These are phyloP conservation scores for Euphorbia corollata DNA, from an alignment of 441 rosid genomes.

Conservation along the genomic window DNA sequence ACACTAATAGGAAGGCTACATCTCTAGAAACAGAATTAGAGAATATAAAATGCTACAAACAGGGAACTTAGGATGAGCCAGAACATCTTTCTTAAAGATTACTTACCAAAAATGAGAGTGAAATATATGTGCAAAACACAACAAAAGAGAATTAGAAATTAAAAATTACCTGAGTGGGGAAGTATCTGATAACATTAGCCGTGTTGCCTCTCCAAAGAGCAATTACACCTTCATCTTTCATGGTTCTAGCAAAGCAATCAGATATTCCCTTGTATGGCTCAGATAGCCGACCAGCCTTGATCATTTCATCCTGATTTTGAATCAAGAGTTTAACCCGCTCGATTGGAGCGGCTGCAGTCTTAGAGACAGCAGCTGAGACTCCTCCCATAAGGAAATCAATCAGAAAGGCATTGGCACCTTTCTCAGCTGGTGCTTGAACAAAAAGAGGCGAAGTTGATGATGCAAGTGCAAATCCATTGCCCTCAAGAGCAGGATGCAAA, in stretches of 20 bases:
- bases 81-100: background rate
- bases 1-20: background rate
- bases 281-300: constrained; percentile 73
- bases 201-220: constrained; percentile 97
- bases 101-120: too few relatives aligned
- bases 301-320: constrained; percentile 95
- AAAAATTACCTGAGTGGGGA: constrained; percentile 71
- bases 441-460: constrained; percentile 33
- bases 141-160: background rate
- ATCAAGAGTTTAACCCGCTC: constrained; percentile 90
- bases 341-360: constrained; percentile 89
- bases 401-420: constrained; percentile 44
- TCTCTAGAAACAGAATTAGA: background rate
- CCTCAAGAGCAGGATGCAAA: constrained; percentile 32
- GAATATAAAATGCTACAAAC: background rate
- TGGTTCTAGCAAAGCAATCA: constrained; percentile 80
- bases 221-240: constrained; percentile 71
- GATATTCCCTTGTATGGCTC: constrained; percentile 76
- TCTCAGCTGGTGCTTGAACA: constrained; percentile 74
- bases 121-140: background rate
- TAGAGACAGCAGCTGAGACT: constrained; percentile 91
- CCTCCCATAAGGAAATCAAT: constrained; percentile 93
- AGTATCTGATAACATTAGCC: constrained; percentile 86
- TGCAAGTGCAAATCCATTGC: constrained; percentile 24
- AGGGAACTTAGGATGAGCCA: background rate